Conservation (phyloP, 2,329 filamentous ascomycete genomes). For the Aspergillus ochraceus region DNA sequence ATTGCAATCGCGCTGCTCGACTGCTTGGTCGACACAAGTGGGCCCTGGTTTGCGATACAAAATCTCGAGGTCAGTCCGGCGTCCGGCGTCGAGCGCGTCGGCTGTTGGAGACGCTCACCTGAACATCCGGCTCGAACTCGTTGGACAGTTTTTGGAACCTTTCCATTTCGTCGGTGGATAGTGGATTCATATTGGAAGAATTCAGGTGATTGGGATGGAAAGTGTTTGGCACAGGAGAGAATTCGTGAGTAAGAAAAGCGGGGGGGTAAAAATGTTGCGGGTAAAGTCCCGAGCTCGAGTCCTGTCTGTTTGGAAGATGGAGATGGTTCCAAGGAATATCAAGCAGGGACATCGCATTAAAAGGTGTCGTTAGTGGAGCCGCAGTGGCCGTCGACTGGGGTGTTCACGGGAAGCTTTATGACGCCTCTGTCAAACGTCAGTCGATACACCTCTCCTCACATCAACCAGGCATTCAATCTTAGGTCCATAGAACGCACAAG, state of each 20-base stretch:
- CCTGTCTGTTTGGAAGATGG: slow-evolving; percentile 31
- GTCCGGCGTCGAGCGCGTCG: background rate
- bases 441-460: background rate
- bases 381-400: slow-evolving; percentile 9
- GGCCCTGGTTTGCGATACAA: slow-evolving; percentile 62
- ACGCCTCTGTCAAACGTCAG: slow-evolving; percentile 6
- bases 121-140: slow-evolving; percentile 58
- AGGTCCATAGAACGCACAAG: slow-evolving; percentile 10
- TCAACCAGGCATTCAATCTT: background rate
- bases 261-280: slow-evolving; percentile 23
- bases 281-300: slow-evolving; percentile 24
- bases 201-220: slow-evolving; percentile 11
- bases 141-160: slow-evolving; percentile 63
- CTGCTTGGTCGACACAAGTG: slow-evolving; percentile 75
- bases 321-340: slow-evolving; percentile 33
- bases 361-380: slow-evolving; percentile 4
- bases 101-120: slow-evolving; percentile 39
- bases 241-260: slow-evolving; percentile 22
- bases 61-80: background rate
- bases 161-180: slow-evolving; percentile 56
- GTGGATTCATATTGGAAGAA: slow-evolving; percentile 37
- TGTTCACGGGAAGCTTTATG: slow-evolving; percentile 12
- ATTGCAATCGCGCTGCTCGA: slow-evolving; percentile 74
- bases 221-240: slow-evolving; percentile 24
- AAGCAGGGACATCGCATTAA: slow-evolving; percentile 40